Evolutionary conservation across 2,329 filamentous ascomycete genomes (phyloP).

Genomic region (Aspergillus luchuensis): DNA sequence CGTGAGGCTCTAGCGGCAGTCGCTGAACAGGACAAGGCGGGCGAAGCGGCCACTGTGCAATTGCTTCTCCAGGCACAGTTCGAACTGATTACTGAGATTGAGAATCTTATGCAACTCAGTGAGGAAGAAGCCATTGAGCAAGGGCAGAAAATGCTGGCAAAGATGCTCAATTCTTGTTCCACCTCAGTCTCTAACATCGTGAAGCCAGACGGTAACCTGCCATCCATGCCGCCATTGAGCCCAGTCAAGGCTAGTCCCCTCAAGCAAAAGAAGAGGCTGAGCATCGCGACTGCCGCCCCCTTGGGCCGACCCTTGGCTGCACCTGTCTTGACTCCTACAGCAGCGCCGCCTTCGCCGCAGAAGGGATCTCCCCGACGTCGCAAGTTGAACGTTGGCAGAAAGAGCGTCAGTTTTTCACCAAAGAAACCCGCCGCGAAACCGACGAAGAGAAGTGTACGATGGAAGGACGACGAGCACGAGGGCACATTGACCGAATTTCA

Average conservation of each 20-base stretch:
- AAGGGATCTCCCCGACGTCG: conserved; percentile 80
- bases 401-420: conserved; percentile 78
- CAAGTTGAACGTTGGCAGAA: conserved; percentile 64
- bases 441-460: conserved; percentile 78
- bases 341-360: conserved; percentile 60
- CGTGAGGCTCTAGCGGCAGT: conserved; percentile 76
- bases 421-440: conserved; percentile 65
- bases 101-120: conserved; percentile 77
- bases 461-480: conserved; percentile 88
- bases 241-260: conserved; percentile 71
- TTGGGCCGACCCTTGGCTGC: conserved; percentile 30
- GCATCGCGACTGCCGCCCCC: conserved; percentile 37
- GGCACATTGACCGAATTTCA: conserved; percentile 87
- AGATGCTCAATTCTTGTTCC: conserved; percentile 75
- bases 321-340: conserved; percentile 33
- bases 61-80: conserved; percentile 87
- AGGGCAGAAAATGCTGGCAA: conserved; percentile 74
- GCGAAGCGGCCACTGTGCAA: conserved; percentile 77
- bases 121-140: conserved; percentile 80
- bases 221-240: conserved; percentile 61
- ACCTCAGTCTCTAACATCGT: conserved; percentile 78
- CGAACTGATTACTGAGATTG: conserved; percentile 81
- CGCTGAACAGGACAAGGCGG: conserved; percentile 78
- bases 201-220: conserved; percentile 76
- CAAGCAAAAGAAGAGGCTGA: conserved; percentile 65